Conservation (phyloP, 176 grass and related monocot species). For the Otatea glauca region DNA sequence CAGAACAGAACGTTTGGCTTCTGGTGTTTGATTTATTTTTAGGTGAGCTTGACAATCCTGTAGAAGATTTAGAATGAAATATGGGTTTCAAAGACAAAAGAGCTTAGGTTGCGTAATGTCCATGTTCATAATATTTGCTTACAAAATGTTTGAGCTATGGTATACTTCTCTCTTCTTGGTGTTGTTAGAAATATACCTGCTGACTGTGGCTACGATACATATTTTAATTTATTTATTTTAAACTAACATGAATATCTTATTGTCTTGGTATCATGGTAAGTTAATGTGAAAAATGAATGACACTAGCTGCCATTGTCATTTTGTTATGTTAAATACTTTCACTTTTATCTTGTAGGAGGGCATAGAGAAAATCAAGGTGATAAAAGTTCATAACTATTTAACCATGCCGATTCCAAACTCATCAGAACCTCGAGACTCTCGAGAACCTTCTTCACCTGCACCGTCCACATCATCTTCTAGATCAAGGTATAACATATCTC, state of each 20-base stretch:
- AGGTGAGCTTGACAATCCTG: background rate
- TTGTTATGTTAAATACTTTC: slow-evolving; percentile 38
- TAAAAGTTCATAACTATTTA: slow-evolving; percentile 42
- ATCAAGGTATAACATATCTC: slow-evolving; percentile 68
- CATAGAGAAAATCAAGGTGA: slow-evolving; percentile 33
- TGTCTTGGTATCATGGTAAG: slow-evolving; percentile 29
- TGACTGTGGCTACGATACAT: slow-evolving; percentile 22
- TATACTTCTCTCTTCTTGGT: slow-evolving; percentile 26
- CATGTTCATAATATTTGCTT: slow-evolving; percentile 21
- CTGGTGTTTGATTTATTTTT: background rate
- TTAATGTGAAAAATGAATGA: slow-evolving; percentile 19
- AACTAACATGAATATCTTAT: slow-evolving; percentile 5
- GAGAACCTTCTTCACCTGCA: slow-evolving; percentile 56
- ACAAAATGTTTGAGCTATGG: slow-evolving; percentile 14
- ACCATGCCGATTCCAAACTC: slow-evolving; percentile 58
- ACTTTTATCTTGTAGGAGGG: slow-evolving; percentile 40
- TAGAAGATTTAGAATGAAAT: slow-evolving; percentile 10
- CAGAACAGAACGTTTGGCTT: background rate
- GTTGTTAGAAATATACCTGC: slow-evolving; percentile 11
- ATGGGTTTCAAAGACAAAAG: background rate
- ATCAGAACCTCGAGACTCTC: slow-evolving; percentile 42
- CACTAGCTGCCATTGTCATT: slow-evolving; percentile 17
- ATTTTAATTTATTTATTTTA: slow-evolving; percentile 19
- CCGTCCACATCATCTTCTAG: slow-evolving; percentile 74
- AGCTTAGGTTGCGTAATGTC: background rate